These are phyloP conservation scores for Rhynchospora breviuscula DNA, from an alignment of 176 grass and related monocot species.

Conservation along the genomic window DNA sequence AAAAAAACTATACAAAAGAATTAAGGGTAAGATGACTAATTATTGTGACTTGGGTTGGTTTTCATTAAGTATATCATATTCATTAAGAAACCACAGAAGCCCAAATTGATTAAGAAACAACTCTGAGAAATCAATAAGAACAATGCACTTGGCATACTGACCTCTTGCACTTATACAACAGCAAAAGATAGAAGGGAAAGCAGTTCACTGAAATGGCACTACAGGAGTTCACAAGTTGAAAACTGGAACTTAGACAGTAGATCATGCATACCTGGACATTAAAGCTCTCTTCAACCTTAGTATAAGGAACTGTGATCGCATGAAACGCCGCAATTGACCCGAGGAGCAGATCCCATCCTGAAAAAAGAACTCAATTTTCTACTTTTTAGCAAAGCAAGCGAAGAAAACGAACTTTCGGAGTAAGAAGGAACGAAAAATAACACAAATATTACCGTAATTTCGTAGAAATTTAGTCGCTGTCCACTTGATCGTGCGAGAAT, in stretches of 20 bases:
- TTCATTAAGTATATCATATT: too few relatives aligned
- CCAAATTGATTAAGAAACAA: background rate
- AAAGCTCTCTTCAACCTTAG: conserved; percentile 99
- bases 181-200: background rate
- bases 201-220: background rate
- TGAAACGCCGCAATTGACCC: conserved; percentile 73
- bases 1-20: conserved; percentile 2
- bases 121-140: background rate
- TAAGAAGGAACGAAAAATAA: background rate
- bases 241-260: background rate
- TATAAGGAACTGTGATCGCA: conserved; percentile 61
- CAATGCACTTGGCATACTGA: background rate
- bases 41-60: too few relatives aligned
- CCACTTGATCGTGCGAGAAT: background rate
- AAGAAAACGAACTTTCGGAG: background rate
- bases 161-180: background rate
- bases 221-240: background rate
- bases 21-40: background rate
- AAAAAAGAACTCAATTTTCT: conserved; percentile 18
- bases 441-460: conserved; percentile 30
- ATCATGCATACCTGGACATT: conserved; percentile 53
- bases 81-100: background rate
- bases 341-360: conserved; percentile 77
- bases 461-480: conserved; percentile 29
- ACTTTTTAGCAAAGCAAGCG: conserved; percentile 8